A percentile compares a stretch with the other conserved stretches of the same genome.
Conservation (phyloP, 2,329 filamentous ascomycete species). For the Fusarium sp. region DNA sequence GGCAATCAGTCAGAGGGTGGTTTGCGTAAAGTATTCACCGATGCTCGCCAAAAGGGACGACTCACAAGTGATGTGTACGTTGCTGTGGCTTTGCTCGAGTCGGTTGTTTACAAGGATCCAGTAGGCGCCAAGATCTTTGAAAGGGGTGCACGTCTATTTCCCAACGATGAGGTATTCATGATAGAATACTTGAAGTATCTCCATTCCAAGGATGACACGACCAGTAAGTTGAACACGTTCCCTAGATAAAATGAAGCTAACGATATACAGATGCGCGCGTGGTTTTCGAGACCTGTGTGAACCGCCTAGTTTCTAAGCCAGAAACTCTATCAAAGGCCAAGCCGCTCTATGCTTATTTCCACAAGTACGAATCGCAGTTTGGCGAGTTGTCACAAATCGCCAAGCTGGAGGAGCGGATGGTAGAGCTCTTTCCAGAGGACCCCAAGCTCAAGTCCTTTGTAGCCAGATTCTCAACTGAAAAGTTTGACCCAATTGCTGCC, state of each 20-base stretch:
- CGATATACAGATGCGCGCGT: conserved; percentile 81
- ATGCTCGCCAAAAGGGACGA: conserved; percentile 87
- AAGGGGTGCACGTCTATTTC: conserved; percentile 91
- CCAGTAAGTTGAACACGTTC: conserved; percentile 71
- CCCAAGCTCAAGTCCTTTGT: conserved; percentile 80
- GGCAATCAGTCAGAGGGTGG: conserved; percentile 75
- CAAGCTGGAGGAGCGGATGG: conserved; percentile 92
- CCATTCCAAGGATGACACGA: conserved; percentile 90
- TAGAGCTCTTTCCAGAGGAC: conserved; percentile 91
- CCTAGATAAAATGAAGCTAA: conserved; percentile 28
- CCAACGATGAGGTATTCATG: conserved; percentile 92
- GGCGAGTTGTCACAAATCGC: conserved; percentile 92
- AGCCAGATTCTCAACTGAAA: conserved; percentile 75
- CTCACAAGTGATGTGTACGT: conserved; percentile 96
- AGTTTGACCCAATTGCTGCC: conserved; percentile 85
- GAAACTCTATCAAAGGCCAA: conserved; percentile 82
- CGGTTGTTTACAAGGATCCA: conserved; percentile 93
- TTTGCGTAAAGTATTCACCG: conserved; percentile 87
- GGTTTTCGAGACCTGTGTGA: conserved; percentile 94
- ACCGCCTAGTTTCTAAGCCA: conserved; percentile 80
- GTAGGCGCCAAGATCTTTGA: conserved; percentile 97
- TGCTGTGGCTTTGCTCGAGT: conserved; percentile 91
- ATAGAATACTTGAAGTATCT: conserved; percentile 97
- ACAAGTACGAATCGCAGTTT: conserved; percentile 94
- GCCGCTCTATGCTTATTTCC: conserved; percentile 89